Evolutionary conservation across 176 grass and related monocot species (phyloP).

Genomic region (Zea luxurians): DNA sequence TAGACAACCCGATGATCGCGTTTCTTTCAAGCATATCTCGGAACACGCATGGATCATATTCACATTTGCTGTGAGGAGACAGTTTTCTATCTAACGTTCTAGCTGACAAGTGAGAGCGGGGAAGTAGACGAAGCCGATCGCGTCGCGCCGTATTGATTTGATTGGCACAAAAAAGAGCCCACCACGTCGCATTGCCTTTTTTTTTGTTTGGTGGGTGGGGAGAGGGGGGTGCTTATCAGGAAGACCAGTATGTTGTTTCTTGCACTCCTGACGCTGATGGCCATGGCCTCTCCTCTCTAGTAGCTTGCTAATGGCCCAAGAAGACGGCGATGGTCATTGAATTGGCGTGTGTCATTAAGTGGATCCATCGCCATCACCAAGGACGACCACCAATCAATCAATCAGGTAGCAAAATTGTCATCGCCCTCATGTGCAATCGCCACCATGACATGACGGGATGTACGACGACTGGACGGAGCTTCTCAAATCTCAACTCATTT

Average conservation of each 20-base stretch:
- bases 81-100: too few species aligned
- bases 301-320: not conserved
- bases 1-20: not conserved
- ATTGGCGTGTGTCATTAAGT: not conserved
- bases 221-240: not conserved
- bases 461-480: not conserved
- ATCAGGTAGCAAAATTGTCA: slow-evolving; percentile 24
- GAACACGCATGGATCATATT: too few species aligned
- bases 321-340: not conserved
- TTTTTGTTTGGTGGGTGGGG: not conserved
- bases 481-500: not conserved
- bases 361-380: not conserved
- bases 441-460: not conserved
- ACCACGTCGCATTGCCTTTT: not conserved
- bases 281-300: not conserved
- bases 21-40: too few species aligned
- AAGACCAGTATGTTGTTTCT: slow-evolving; percentile 29
- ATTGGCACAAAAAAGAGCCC: not conserved
- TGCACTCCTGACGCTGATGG: slow-evolving; percentile 14
- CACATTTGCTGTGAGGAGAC: too few species aligned
- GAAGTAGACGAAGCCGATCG: too few species aligned
- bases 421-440: not conserved
- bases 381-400: not conserved
- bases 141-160: not conserved
- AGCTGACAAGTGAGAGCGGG: too few species aligned